A percentile compares a stretch with the other conserved stretches of the same genome.
Evolutionary conservation across 805 yeast species (phyloP).

Genomic region (Brettanomyces custersianus): DNA sequence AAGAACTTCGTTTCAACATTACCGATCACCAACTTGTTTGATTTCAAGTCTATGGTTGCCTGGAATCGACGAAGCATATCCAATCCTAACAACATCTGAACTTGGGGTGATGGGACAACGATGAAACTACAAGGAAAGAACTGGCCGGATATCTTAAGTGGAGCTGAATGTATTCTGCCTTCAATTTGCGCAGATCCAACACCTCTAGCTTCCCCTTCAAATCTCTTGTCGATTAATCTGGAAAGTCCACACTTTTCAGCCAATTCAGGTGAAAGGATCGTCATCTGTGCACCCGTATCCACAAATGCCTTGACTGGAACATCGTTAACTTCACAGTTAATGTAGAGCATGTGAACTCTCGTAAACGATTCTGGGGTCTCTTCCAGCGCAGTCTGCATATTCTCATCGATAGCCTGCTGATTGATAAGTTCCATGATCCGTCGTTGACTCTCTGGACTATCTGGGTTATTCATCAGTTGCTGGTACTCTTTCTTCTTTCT

Average conservation of each 20-base stretch:
- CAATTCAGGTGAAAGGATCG: slow-evolving; percentile 70
- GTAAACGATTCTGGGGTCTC: slow-evolving; percentile 87
- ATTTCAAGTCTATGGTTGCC: slow-evolving; percentile 67
- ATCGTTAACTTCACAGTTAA: slow-evolving; percentile 72
- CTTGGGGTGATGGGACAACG: slow-evolving; percentile 50
- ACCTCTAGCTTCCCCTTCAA: slow-evolving; percentile 78
- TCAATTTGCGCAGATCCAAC: slow-evolving; percentile 75
- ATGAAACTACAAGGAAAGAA: slow-evolving; percentile 62
- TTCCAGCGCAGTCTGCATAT: slow-evolving; percentile 71
- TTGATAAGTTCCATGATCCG: slow-evolving; percentile 59
- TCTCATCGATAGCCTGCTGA: slow-evolving; percentile 70
- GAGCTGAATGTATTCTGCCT: slow-evolving; percentile 86
- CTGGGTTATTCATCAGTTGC: slow-evolving; percentile 54
- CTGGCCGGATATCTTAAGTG: slow-evolving; percentile 63
- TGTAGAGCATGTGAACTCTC: slow-evolving; percentile 74
- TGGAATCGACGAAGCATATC: slow-evolving; percentile 88
- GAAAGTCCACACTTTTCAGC: slow-evolving; percentile 67
- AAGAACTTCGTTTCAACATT: slow-evolving; percentile 65
- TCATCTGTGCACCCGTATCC: slow-evolving; percentile 92
- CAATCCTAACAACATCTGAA: slow-evolving; percentile 76
- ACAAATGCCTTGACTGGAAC: slow-evolving; percentile 83
- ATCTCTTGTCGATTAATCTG: slow-evolving; percentile 70
- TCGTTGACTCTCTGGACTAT: slow-evolving; percentile 58
- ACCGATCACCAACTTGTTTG: slow-evolving; percentile 61
- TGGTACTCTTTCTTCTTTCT: slow-evolving; percentile 32